Conservation (phyloP, 305 asterid genomes). For the Nicotiana rustica region DNA sequence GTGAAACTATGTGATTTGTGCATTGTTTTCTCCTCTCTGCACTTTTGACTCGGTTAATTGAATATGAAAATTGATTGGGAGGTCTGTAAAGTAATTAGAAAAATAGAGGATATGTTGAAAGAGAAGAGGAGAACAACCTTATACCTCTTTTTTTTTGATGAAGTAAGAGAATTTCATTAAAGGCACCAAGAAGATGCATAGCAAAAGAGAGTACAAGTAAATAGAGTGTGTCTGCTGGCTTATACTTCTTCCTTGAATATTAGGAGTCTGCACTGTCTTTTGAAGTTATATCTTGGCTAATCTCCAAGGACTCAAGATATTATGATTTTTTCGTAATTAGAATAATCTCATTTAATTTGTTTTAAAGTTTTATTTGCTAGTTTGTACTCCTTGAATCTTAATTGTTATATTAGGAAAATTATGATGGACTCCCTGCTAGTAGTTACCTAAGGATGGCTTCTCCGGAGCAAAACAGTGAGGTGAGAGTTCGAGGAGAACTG, state of each 20-base stretch:
- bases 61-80: constrained; percentile 6
- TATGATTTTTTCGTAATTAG: background rate
- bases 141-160: too few species aligned
- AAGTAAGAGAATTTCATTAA: too few species aligned
- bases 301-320: background rate
- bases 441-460: too few species aligned
- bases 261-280: background rate
- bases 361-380: background rate
- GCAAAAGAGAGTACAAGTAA: too few species aligned
- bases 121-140: too few species aligned
- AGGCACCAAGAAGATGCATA: too few species aligned
- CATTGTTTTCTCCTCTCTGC: constrained; percentile 7
- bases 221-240: too few species aligned
- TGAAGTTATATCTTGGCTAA: constrained; percentile 3
- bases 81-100: background rate
- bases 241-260: too few species aligned
- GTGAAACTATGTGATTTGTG: background rate
- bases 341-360: background rate
- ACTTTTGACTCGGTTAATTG: constrained; percentile 5
- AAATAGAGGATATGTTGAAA: background rate
- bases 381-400: constrained; percentile 2
- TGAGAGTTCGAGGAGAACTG: too few species aligned
- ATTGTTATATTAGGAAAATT: background rate
- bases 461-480: too few species aligned
- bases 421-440: background rate